A percentile compares a stretch with the other conserved stretches of the same genome.
Conservation (phyloP, 176 grass and related monocot species). For the Bolboschoenus planiculmis region DNA sequence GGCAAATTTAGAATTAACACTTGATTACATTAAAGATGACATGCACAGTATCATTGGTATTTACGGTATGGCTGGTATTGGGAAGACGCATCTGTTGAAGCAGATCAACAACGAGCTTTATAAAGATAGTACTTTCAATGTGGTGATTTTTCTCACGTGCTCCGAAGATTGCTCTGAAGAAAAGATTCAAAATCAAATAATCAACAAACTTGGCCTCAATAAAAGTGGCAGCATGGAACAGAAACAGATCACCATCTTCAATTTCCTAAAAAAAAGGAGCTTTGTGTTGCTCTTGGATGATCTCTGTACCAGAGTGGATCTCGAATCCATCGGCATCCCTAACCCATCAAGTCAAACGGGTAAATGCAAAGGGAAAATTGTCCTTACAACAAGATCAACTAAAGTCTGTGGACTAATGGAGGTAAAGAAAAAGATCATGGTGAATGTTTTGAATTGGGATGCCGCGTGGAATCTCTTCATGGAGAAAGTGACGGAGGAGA, state of each 20-base stretch:
- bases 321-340: neutral
- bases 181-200: constrained; percentile 6
- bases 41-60: constrained; percentile 20
- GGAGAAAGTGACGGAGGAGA: constrained; percentile 31
- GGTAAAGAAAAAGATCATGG: neutral
- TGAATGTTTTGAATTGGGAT: neutral
- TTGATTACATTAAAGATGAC: constrained; percentile 10
- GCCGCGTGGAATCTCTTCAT: constrained; percentile 21
- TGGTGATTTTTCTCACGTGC: constrained; percentile 18
- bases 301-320: neutral
- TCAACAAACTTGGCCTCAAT: neutral
- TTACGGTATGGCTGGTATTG: constrained; percentile 21
- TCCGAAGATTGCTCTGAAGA: constrained; percentile 13
- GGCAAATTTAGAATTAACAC: constrained; percentile 12
- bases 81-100: constrained; percentile 33
- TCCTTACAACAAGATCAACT: neutral
- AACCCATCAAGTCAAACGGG: neutral
- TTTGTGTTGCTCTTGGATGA: neutral
- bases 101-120: constrained; percentile 29
- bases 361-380: neutral
- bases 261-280: neutral
- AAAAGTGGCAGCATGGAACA: neutral
- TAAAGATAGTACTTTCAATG: neutral
- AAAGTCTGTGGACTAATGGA: neutral
- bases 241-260: neutral